Conservation (phyloP, 2,329 filamentous ascomycete species). For the Scytalidium sp. region DNA sequence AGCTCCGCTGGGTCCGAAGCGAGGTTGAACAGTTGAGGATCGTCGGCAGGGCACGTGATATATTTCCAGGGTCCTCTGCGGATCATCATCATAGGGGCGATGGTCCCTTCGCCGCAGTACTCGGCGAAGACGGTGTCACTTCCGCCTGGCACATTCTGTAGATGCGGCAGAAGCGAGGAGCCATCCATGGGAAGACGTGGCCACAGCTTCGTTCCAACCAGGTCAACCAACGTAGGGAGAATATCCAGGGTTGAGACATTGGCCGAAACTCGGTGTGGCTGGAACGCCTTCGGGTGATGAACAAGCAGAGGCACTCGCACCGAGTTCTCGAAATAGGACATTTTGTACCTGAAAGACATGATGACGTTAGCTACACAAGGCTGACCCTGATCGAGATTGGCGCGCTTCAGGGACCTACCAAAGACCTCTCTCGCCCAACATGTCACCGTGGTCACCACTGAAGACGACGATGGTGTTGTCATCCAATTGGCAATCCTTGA, state of each 20-base stretch:
- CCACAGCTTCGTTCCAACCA: conserved; percentile 70
- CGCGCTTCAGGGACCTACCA: conserved; percentile 51
- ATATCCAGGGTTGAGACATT: conserved; percentile 92
- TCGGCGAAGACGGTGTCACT: conserved; percentile 91
- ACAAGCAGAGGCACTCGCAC: conserved; percentile 86
- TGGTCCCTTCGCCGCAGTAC: conserved; percentile 90
- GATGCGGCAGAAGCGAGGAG: conserved; percentile 74
- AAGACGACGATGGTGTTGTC: conserved; percentile 91
- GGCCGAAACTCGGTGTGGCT: conserved; percentile 71
- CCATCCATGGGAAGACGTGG: conserved; percentile 82
- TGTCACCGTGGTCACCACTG: conserved; percentile 91
- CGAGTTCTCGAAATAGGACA: conserved; percentile 93
- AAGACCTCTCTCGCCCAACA: conserved; percentile 87
- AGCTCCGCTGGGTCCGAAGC: conserved; percentile 51
- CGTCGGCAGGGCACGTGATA: conserved; percentile 79
- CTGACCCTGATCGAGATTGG: background rate
- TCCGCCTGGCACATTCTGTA: conserved; percentile 59
- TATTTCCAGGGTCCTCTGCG: conserved; percentile 88
- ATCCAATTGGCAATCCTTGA: conserved; percentile 76
- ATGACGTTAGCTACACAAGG: background rate
- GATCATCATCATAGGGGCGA: conserved; percentile 92
- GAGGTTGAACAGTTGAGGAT: conserved; percentile 82
- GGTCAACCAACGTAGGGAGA: conserved; percentile 81
- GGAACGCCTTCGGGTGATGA: conserved; percentile 73
- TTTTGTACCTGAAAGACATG: conserved; percentile 65